Evolutionary conservation across 148 eudicot species (phyloP).

Genomic region (Camellia granthamiana): DNA sequence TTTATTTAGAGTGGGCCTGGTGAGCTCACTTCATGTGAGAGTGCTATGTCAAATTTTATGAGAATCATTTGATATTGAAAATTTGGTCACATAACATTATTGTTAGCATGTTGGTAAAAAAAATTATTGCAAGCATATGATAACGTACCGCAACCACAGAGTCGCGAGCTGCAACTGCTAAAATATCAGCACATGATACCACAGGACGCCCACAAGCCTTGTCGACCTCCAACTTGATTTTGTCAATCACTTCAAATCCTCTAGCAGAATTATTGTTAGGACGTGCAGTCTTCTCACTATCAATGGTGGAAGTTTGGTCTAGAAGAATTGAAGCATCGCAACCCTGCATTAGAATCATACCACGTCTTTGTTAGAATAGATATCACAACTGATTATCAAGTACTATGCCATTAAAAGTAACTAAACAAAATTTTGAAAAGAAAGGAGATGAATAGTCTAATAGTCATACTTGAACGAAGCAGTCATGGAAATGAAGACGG

Average conservation of each 20-base stretch:
- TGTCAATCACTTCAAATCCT: not conserved
- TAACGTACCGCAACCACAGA: not conserved
- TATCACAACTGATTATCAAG: not conserved
- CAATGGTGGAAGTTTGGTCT: conserved; percentile 23
- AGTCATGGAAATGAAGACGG: too few species aligned
- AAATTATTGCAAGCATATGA: not conserved
- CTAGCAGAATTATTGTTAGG: conserved; percentile 25
- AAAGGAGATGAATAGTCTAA: not conserved
- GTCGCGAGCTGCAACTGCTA: not conserved
- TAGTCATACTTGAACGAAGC: conserved; percentile 23
- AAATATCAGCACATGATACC: conserved; percentile 41
- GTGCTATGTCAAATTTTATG: too few species aligned
- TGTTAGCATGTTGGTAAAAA: too few species aligned
- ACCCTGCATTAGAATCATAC: conserved; percentile 16
- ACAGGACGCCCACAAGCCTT: conserved; percentile 19
- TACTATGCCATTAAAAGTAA: not conserved
- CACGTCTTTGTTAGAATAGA: too few species aligned
- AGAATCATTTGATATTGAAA: too few species aligned
- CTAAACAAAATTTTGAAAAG: not conserved
- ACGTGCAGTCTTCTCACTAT: conserved; percentile 25
- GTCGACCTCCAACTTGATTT: conserved; percentile 22
- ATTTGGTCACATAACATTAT: too few species aligned
- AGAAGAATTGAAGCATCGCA: conserved; percentile 38
- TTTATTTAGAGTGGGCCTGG: too few species aligned
- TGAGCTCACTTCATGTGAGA: too few species aligned